These are phyloP conservation scores for Pyrrhoderma lamaoense DNA, from an alignment of 1,284 basidiomycete species.

Conservation along the genomic window DNA sequence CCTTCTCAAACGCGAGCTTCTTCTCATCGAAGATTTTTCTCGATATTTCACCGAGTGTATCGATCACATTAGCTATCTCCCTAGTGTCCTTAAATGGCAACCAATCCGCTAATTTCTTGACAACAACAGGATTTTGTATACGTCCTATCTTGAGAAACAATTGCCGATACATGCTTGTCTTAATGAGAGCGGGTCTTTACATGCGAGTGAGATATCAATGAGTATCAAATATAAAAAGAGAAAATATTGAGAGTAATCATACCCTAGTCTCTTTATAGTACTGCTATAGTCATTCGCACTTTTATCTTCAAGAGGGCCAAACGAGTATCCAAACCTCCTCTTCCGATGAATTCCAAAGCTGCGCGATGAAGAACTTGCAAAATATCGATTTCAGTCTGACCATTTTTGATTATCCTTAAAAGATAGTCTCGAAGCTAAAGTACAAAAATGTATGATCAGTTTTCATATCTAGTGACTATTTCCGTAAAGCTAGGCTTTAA, in stretches of 20 bases:
- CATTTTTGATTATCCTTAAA: conserved; percentile 10
- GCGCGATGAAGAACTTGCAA: conserved; percentile 33
- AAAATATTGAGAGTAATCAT: no score
- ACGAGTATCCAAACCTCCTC: conserved; percentile 29
- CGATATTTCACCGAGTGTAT: conserved; percentile 15
- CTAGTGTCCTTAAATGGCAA: no score
- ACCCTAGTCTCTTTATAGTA: no score
- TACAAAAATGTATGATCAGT: background rate
- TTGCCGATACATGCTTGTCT: no score
- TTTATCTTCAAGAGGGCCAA: no score
- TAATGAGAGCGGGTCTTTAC: no score
- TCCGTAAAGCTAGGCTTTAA: conserved; percentile 23
- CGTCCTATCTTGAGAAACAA: no score
- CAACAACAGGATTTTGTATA: no score
- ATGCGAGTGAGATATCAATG: no score
- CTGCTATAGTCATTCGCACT: no score
- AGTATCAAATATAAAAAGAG: no score
- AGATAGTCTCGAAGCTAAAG: conserved; percentile 25
- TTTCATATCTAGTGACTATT: conserved; percentile 27
- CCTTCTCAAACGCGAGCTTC: conserved; percentile 21
- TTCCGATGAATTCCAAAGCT: conserved; percentile 30
- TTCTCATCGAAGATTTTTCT: conserved; percentile 19
- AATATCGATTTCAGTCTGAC: conserved; percentile 32
- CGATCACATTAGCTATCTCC: background rate
- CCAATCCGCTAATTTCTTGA: no score